These are phyloP conservation scores for Trichoderma sp. DNA, from an alignment of 2,329 filamentous ascomycete genomes.

Conservation along the genomic window DNA sequence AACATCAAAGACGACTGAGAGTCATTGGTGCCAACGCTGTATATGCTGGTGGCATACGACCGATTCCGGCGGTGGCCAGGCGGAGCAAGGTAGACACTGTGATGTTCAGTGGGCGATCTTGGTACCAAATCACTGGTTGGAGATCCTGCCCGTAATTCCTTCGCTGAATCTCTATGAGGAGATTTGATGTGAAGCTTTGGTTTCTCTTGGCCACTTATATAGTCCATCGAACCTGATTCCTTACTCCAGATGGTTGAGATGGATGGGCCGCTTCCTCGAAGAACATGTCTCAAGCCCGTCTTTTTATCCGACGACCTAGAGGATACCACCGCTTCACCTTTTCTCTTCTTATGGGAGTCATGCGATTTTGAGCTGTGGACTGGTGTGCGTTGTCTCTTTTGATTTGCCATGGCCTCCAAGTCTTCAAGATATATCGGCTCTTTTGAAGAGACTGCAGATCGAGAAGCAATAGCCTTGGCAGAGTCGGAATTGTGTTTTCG, in stretches of 20 bases:
- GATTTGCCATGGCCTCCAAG: slow-evolving; percentile 40
- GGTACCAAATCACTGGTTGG: slow-evolving; percentile 43
- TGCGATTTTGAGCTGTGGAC: slow-evolving; percentile 23
- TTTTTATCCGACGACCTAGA: slow-evolving; percentile 29
- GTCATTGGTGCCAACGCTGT: slow-evolving; percentile 59
- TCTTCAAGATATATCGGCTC: slow-evolving; percentile 2
- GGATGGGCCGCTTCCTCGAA: slow-evolving; percentile 52
- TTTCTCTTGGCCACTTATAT: not conserved
- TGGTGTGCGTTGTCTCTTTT: slow-evolving; percentile 48
- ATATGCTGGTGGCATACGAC: slow-evolving; percentile 55
- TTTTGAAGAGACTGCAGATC: slow-evolving; percentile 27
- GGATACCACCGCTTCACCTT: slow-evolving; percentile 28
- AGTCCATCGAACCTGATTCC: slow-evolving; percentile 35
- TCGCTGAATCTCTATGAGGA: slow-evolving; percentile 17
- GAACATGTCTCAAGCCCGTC: slow-evolving; percentile 44
- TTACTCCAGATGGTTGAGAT: slow-evolving; percentile 53
- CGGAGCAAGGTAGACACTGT: slow-evolving; percentile 31
- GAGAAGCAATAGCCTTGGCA: not conserved
- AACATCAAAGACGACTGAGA: slow-evolving; percentile 57
- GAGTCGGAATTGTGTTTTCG: slow-evolving; percentile 13
- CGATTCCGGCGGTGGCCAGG: slow-evolving; percentile 29
- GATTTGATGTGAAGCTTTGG: slow-evolving; percentile 15
- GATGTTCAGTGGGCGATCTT: slow-evolving; percentile 42
- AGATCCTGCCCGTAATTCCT: slow-evolving; percentile 41
- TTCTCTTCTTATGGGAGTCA: slow-evolving; percentile 23